Conservation (phyloP, 257 asterid genomes). For the Coffea canephora region DNA sequence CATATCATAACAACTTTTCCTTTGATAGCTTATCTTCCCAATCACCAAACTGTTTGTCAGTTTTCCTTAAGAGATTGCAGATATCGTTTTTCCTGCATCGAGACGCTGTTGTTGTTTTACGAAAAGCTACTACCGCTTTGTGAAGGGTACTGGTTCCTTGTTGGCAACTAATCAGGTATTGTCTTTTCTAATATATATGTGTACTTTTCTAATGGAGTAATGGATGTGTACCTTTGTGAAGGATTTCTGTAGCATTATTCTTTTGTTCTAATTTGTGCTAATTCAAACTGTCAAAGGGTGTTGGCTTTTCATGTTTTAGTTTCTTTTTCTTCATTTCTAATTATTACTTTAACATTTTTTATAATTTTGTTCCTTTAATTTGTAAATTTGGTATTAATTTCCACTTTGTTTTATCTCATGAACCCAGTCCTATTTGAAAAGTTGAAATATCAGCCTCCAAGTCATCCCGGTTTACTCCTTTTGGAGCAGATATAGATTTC, state of each 20-base stretch:
- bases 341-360: background rate
- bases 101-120: conserved; percentile 94
- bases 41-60: background rate
- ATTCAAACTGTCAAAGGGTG: background rate
- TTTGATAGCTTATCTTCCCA: background rate
- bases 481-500: background rate
- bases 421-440: background rate
- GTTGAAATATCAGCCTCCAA: background rate
- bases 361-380: background rate
- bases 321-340: background rate
- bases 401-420: background rate
- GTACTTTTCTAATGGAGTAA: no score
- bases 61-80: conserved; percentile 36
- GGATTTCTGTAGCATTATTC: background rate
- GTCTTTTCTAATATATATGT: conserved; percentile 7
- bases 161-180: conserved; percentile 72
- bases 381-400: background rate
- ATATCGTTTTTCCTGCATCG: conserved; percentile 89
- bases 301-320: background rate
- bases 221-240: background rate
- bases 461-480: background rate
- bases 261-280: background rate
- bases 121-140: conserved; percentile 85
- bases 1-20: background rate
- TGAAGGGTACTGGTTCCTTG: conserved; percentile 95